Conservation (phyloP, 2,329 filamentous ascomycete species). For the Diaporthe ilicicola region DNA sequence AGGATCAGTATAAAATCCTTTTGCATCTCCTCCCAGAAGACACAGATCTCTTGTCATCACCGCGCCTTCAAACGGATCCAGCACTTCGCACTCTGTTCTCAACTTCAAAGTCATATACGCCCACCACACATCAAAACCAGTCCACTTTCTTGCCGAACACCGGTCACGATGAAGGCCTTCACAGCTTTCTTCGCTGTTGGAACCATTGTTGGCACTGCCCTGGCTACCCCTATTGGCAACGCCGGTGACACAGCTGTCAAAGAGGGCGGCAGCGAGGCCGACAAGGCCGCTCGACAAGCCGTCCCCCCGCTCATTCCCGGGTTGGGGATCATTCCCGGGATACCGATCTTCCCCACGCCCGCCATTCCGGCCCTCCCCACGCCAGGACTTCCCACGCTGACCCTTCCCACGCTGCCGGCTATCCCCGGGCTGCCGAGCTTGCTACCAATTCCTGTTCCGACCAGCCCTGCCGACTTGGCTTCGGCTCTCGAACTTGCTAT, state of each 20-base stretch:
- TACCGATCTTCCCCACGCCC: too few relatives aligned
- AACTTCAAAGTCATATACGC: not conserved
- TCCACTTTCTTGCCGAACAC: not conserved
- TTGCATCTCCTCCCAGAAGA: too few relatives aligned
- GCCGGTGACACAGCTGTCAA: not conserved
- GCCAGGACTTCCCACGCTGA: not conserved
- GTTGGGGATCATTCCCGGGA: not conserved
- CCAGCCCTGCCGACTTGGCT: not conserved
- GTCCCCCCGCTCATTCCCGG: not conserved
- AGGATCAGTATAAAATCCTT: not conserved
- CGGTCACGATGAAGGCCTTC: not conserved
- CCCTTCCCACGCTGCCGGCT: not conserved
- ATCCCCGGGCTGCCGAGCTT: too few relatives aligned
- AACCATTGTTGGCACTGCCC: not conserved
- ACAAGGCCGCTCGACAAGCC: not conserved
- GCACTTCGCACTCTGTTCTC: not conserved
- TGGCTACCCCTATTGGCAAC: not conserved
- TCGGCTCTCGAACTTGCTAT: not conserved
- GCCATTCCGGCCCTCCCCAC: too few relatives aligned
- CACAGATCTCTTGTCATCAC: not conserved
- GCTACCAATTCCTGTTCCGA: not conserved
- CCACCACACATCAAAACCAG: not conserved
- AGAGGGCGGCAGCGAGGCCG: not conserved
- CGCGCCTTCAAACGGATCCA: not conserved
- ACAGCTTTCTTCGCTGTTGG: not conserved